These are phyloP conservation scores for Leucosporidium creatinivorum DNA, from an alignment of 768 basidiomycete genomes.

Conservation along the genomic window DNA sequence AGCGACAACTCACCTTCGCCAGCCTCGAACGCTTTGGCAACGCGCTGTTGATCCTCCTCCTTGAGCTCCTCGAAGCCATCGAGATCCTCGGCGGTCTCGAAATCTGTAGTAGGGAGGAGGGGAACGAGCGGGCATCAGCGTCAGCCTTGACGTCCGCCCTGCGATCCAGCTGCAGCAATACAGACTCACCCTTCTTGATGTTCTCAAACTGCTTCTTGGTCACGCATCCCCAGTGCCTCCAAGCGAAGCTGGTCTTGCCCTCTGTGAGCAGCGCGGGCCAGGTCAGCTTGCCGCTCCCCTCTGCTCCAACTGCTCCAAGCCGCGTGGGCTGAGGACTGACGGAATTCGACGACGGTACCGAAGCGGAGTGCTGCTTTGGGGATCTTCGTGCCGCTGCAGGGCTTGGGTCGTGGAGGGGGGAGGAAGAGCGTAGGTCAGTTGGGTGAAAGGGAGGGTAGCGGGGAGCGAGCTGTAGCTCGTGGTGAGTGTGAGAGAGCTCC, in stretches of 20 bases:
- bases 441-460: background rate
- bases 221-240: too few relatives aligned
- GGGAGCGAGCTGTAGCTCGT: background rate
- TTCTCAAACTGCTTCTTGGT: too few relatives aligned
- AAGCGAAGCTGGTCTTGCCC: too few relatives aligned
- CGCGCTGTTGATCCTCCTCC: slow-evolving; percentile 61
- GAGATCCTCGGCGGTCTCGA: slow-evolving; percentile 57
- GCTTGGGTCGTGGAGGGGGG: slow-evolving; percentile 16
- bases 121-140: too few relatives aligned
- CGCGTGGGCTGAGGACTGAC: background rate
- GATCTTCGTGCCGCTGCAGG: slow-evolving; percentile 58
- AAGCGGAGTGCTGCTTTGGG: slow-evolving; percentile 65
- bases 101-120: slow-evolving; percentile 34
- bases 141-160: too few relatives aligned
- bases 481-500: too few relatives aligned
- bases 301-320: too few relatives aligned
- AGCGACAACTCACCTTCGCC: slow-evolving; percentile 48
- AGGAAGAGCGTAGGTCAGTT: background rate
- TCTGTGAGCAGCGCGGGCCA: too few relatives aligned
- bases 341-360: slow-evolving; percentile 56
- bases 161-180: too few relatives aligned
- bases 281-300: slow-evolving; percentile 37
- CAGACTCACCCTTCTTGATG: too few relatives aligned
- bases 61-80: slow-evolving; percentile 76
- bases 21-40: slow-evolving; percentile 64